Percentiles rank a stretch among this genome's conserved stretches.
phyloP scores from a whole-genome alignment of 225 moss, liverwort and hornwort genomes.

The Climacium dendroides region DNA sequence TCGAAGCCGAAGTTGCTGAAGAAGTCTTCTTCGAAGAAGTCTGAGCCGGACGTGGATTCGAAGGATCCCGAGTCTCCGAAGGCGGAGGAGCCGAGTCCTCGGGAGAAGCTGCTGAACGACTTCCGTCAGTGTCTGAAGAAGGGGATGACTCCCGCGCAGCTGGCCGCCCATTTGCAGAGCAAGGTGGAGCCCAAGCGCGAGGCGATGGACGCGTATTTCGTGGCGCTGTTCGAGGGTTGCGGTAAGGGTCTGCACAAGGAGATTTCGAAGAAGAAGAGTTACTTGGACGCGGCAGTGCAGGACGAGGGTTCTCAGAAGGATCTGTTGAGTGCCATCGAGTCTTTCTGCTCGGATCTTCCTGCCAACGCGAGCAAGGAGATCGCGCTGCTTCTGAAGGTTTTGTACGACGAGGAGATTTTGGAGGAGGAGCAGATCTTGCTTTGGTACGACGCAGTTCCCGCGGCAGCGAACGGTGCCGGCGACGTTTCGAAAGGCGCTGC shows the following conservation, averaged over 20 bases:
- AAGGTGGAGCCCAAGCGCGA: slow-evolving; percentile 35
- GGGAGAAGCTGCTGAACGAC: slow-evolving; percentile 51
- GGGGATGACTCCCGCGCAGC: slow-evolving; percentile 54
- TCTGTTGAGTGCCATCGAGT: slow-evolving; percentile 45
- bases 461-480: slow-evolving; percentile 6
- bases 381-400: slow-evolving; percentile 64
- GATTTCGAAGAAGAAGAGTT: slow-evolving; percentile 43
- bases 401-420: slow-evolving; percentile 78
- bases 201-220: slow-evolving; percentile 64
- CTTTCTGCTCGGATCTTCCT: slow-evolving; percentile 38
- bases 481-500: slow-evolving; percentile 3
- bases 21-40: slow-evolving; percentile 67
- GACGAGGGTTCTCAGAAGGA: slow-evolving; percentile 56
- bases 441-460: slow-evolving; percentile 50
- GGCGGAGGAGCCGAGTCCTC: slow-evolving; percentile 32
- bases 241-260: slow-evolving; percentile 88
- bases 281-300: slow-evolving; percentile 55
- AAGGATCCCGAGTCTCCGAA: slow-evolving; percentile 38
- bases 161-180: slow-evolving; percentile 38
- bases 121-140: slow-evolving; percentile 57
- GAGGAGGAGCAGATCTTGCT: slow-evolving; percentile 93
- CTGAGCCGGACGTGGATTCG: slow-evolving; percentile 29
- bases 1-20: slow-evolving; percentile 48
- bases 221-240: slow-evolving; percentile 61
- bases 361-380: slow-evolving; percentile 84